These are phyloP conservation scores for Datura wrightii DNA, from an alignment of 257 asterid species.

Conservation along the genomic window DNA sequence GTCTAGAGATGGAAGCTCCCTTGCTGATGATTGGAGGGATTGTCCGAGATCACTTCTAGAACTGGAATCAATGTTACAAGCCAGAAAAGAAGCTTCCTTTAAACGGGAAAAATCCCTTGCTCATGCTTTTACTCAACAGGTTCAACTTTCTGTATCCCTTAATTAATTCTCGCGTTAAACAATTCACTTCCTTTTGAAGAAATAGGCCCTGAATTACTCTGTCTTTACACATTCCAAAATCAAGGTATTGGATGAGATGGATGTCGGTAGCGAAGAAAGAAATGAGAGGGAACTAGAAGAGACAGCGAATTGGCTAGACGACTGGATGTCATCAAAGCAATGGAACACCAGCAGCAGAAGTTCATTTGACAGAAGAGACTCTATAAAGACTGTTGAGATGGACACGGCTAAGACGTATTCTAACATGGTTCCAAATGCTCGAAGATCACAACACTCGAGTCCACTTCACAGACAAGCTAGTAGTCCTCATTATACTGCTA, in stretches of 20 bases:
- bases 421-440: constrained; percentile 42
- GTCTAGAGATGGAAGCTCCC: constrained; percentile 69
- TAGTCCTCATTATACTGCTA: constrained; percentile 39
- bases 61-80: constrained; percentile 67
- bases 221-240: constrained; percentile 35
- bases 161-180: neutral
- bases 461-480: constrained; percentile 52
- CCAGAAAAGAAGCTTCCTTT: constrained; percentile 74
- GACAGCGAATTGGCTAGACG: constrained; percentile 61
- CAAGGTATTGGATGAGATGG: constrained; percentile 48
- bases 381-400: constrained; percentile 79
- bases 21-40: constrained; percentile 73
- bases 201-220: neutral
- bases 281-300: constrained; percentile 46
- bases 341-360: constrained; percentile 64
- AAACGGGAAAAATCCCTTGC: constrained; percentile 68
- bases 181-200: neutral
- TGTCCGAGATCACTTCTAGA: constrained; percentile 78
- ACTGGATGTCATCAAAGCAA: constrained; percentile 70
- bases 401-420: constrained; percentile 53
- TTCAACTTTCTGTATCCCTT: constrained; percentile 10
- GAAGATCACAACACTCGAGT: constrained; percentile 68
- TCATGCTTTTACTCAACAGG: constrained; percentile 77
- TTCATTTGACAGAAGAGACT: constrained; percentile 72
- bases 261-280: constrained; percentile 45